These are phyloP conservation scores for Alternaria panax DNA, from an alignment of 2,329 filamentous ascomycete genomes.

Conservation along the genomic window DNA sequence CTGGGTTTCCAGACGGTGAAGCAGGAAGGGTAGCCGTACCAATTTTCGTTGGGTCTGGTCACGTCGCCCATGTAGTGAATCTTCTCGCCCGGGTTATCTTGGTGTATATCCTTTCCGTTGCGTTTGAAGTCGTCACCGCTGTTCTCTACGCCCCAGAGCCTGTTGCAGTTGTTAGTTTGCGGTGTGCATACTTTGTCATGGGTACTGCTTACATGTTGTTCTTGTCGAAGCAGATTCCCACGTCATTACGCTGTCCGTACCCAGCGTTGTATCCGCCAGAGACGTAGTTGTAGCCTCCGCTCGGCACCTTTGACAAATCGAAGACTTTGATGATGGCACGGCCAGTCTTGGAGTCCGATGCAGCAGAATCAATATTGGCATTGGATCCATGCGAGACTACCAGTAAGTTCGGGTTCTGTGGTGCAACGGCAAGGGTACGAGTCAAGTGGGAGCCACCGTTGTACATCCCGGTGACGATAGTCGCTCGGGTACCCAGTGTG, in stretches of 20 bases:
- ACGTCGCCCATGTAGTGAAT: conserved; percentile 72
- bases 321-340: conserved; percentile 71
- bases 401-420: conserved; percentile 62
- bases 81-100: conserved; percentile 75
- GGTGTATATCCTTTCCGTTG: conserved; percentile 66
- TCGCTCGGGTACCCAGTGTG: conserved; percentile 57
- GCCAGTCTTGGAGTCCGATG: conserved; percentile 61
- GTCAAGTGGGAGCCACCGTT: conserved; percentile 65
- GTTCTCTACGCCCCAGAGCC: conserved; percentile 68
- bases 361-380: conserved; percentile 65
- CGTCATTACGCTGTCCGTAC: conserved; percentile 76
- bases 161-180: conserved; percentile 3
- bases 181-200: conserved; percentile 24
- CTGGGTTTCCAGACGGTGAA: conserved; percentile 69
- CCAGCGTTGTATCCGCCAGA: conserved; percentile 60
- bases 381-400: conserved; percentile 71
- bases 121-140: conserved; percentile 69
- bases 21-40: conserved; percentile 76
- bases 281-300: conserved; percentile 56
- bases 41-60: conserved; percentile 54
- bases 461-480: conserved; percentile 68
- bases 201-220: conserved; percentile 58
- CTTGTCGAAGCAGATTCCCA: conserved; percentile 61
- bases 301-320: conserved; percentile 54
- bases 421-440: conserved; percentile 69